Conservation (phyloP, 2,329 filamentous ascomycete genomes). For the Fusarium sp. region DNA sequence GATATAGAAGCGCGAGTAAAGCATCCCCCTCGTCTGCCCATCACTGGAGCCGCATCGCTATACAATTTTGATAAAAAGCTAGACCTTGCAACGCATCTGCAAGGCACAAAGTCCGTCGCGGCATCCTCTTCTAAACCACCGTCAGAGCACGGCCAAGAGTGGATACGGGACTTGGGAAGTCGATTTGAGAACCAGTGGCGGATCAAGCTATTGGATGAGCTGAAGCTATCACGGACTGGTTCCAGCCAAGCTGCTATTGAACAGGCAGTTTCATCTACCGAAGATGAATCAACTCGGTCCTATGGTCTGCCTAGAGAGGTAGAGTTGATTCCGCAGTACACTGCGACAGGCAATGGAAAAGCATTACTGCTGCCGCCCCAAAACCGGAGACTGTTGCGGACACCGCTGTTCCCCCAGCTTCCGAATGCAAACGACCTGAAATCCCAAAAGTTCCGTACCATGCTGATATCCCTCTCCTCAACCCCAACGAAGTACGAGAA, state of each 20-base stretch:
- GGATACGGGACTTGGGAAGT: background rate
- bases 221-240: background rate
- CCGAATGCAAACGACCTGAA: background rate
- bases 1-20: background rate
- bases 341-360: background rate
- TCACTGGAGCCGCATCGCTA: background rate
- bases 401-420: background rate
- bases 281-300: background rate
- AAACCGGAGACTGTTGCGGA: background rate
- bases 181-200: background rate
- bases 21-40: background rate
- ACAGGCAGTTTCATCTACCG: background rate
- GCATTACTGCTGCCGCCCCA: background rate
- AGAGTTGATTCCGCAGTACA: fast-evolving
- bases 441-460: background rate
- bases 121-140: background rate
- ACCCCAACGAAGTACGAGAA: background rate
- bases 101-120: fast-evolving
- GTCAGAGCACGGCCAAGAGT: fast-evolving
- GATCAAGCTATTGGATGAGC: background rate
- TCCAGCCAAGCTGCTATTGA: background rate
- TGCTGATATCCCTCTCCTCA: background rate
- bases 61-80: background rate
- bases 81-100: background rate
- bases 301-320: background rate